phyloP scores from a whole-genome alignment of 768 basidiomycete species.

The Xerocomellus dryophilus region DNA sequence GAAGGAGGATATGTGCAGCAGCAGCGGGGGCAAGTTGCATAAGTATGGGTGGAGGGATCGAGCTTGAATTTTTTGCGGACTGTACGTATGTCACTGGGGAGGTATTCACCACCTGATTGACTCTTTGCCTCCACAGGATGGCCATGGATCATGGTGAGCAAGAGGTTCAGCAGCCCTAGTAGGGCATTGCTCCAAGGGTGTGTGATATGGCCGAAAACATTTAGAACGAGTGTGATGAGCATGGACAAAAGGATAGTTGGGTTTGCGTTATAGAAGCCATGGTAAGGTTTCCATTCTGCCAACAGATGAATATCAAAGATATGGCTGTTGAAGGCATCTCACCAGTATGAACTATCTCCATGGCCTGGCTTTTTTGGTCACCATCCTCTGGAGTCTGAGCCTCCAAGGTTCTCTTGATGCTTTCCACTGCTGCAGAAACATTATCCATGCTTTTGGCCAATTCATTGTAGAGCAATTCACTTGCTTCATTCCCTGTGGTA shows the following conservation, averaged over 20 bases:
- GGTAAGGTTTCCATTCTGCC: background rate
- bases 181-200: background rate
- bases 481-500: background rate
- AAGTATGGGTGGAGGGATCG: constrained; percentile 16
- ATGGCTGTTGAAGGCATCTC: background rate
- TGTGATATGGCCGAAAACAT: background rate
- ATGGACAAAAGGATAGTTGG: background rate
- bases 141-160: background rate
- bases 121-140: background rate
- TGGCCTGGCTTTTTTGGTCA: background rate
- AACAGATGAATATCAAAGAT: background rate
- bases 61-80: constrained; percentile 19
- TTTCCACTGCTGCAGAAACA: background rate
- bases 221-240: background rate
- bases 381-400: background rate
- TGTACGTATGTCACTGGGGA: constrained; percentile 16
- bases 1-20: constrained; percentile 17
- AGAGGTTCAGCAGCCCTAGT: background rate
- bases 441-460: background rate
- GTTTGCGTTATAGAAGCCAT: background rate
- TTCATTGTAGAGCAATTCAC: background rate
- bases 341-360: background rate
- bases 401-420: background rate
- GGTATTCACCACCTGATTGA: background rate
- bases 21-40: constrained; percentile 28